Percentiles rank a stretch among this genome's conserved stretches.
Evolutionary conservation across 768 basidiomycete genomes (phyloP).

Genomic region (Mycena vitilis): DNA sequence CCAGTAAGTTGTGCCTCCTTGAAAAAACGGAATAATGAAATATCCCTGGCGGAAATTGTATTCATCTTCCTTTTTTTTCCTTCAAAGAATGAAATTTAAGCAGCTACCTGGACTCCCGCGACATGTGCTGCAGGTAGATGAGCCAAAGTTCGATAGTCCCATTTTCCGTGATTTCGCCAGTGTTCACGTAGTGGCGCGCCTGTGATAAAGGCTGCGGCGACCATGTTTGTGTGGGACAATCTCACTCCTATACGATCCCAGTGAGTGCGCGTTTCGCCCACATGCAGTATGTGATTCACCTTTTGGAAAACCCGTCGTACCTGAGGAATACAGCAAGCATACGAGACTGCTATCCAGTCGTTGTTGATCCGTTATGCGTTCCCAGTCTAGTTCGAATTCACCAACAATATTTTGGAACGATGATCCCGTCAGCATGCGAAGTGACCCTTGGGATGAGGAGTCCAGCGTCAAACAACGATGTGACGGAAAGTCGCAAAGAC

Average conservation of each 20-base stretch:
- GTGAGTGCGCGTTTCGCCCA: not conserved
- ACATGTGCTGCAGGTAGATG: constrained; percentile 31
- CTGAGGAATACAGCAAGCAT: constrained; percentile 32
- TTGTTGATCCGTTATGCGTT: constrained; percentile 22
- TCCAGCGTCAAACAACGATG: constrained; percentile 30
- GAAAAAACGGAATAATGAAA: constrained; percentile 25
- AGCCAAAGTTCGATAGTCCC: constrained; percentile 26
- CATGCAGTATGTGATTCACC: constrained; percentile 4
- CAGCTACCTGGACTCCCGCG: constrained; percentile 22
- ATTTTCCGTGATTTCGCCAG: constrained; percentile 18
- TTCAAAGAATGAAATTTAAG: not conserved
- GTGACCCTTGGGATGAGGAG: constrained; percentile 18
- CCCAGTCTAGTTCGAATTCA: constrained; percentile 25
- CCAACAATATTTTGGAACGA: constrained; percentile 27
- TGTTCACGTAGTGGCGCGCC: constrained; percentile 12
- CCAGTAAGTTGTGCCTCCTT: constrained; percentile 27
- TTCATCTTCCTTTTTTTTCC: not conserved
- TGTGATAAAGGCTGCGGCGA: not conserved
- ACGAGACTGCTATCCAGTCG: constrained; percentile 29
- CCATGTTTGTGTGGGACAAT: constrained; percentile 33
- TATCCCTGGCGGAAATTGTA: constrained; percentile 4
- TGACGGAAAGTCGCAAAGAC: constrained; percentile 19
- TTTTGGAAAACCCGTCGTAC: constrained; percentile 31
- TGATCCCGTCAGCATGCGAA: constrained; percentile 20
- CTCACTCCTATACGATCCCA: constrained; percentile 15